Percentiles rank a stretch among this genome's conserved stretches.
phyloP scores from a whole-genome alignment of 2,329 filamentous ascomycete species.

The Colletotrichum cordylinicola region DNA sequence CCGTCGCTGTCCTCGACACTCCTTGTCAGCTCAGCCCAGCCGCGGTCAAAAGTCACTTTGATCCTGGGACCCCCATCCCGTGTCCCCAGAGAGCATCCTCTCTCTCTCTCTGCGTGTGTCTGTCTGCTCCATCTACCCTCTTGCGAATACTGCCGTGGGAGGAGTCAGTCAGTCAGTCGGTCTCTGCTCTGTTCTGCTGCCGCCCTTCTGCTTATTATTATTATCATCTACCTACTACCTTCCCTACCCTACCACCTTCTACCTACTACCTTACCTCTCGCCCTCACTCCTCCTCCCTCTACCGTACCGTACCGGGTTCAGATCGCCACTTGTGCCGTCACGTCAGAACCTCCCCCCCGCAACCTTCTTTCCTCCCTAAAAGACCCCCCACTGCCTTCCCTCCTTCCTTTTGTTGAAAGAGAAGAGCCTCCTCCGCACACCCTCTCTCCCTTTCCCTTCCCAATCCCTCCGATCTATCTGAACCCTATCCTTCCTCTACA shows the following conservation, averaged over 20 bases:
- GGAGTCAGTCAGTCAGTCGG: background rate
- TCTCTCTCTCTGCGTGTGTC: background rate
- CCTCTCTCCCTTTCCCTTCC: constrained; percentile 15
- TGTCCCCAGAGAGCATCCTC: background rate
- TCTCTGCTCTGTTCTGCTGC: background rate
- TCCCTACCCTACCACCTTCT: background rate
- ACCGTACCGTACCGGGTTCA: constrained; percentile 9
- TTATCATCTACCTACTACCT: background rate
- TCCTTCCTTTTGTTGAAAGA: background rate
- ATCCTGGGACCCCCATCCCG: background rate
- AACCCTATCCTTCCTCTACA: constrained; percentile 8
- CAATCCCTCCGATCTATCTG: constrained; percentile 11
- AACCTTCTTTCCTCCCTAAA: constrained; percentile 22
- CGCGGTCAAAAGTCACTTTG: background rate
- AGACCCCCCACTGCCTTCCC: constrained; percentile 18
- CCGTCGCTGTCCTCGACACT: background rate
- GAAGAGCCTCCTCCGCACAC: constrained; percentile 19
- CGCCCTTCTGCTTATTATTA: background rate
- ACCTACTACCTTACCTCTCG: background rate
- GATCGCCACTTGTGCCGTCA: constrained; percentile 22
- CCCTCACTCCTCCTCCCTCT: background rate
- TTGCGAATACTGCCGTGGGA: background rate
- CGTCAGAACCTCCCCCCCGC: constrained; percentile 19
- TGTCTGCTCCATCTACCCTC: background rate
- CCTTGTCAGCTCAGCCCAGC: constrained; percentile 11